phyloP scores from a whole-genome alignment of 2,329 filamentous ascomycete genomes.

The Atkinsonella texensis region DNA sequence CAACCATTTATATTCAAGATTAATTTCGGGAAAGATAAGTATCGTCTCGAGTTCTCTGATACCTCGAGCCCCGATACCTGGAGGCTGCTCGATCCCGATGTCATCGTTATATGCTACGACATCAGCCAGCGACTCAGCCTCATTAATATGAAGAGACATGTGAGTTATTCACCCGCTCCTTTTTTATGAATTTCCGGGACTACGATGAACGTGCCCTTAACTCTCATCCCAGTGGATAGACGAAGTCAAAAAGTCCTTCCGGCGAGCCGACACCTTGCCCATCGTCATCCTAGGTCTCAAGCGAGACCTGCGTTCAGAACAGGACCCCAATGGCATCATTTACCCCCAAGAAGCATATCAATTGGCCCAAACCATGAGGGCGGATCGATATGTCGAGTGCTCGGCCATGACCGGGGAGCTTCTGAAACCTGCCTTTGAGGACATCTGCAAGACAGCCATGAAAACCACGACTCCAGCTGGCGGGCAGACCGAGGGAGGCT shows the following conservation, averaged over 20 bases:
- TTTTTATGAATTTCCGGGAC: constrained; percentile 3
- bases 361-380: constrained; percentile 44
- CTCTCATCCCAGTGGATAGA: constrained; percentile 40
- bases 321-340: constrained; percentile 47
- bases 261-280: constrained; percentile 35
- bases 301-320: constrained; percentile 44
- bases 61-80: constrained; percentile 47
- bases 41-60: constrained; percentile 48
- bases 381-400: constrained; percentile 53
- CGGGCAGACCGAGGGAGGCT: constrained; percentile 44
- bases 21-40: constrained; percentile 24
- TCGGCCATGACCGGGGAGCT: constrained; percentile 49
- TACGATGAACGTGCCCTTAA: neutral
- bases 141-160: constrained; percentile 44
- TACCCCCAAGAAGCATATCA: constrained; percentile 49
- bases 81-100: constrained; percentile 44
- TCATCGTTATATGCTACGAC: constrained; percentile 49
- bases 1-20: constrained; percentile 50
- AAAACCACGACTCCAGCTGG: constrained; percentile 32
- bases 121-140: constrained; percentile 46
- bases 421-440: constrained; percentile 44
- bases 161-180: constrained; percentile 20
- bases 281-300: constrained; percentile 48
- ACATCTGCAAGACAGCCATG: constrained; percentile 45
- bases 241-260: constrained; percentile 37